phyloP scores from a whole-genome alignment of 2,329 filamentous ascomycete species.

The Aphanocladium album region DNA sequence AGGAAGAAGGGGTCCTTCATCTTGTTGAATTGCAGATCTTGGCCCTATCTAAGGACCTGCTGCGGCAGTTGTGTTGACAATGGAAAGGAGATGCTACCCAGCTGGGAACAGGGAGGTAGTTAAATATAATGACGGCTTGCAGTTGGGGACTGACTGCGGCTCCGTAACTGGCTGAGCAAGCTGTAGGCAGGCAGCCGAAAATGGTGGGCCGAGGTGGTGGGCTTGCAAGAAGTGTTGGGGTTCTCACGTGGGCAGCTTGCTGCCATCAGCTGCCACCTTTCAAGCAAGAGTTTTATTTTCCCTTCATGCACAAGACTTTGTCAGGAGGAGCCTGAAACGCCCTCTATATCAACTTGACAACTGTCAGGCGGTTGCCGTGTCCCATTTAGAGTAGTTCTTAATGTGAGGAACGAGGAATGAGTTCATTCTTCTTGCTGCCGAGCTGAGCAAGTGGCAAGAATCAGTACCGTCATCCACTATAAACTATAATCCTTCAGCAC shows the following conservation, averaged over 20 bases:
- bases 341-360: not conserved
- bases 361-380: not conserved
- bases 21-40: constrained; percentile 16
- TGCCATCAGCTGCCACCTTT: constrained; percentile 7
- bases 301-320: not conserved
- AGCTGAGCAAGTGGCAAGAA: too few species aligned
- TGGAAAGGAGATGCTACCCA: not conserved
- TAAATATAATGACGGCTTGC: not conserved
- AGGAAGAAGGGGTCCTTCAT: constrained; percentile 74
- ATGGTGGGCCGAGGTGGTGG: constrained; percentile 15
- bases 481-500: not conserved
- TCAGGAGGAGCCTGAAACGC: not conserved
- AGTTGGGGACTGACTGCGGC: not conserved
- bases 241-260: constrained; percentile 10
- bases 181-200: constrained; percentile 1
- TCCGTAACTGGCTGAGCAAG: not conserved
- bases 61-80: not conserved
- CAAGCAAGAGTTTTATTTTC: not conserved
- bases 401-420: not conserved
- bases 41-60: not conserved
- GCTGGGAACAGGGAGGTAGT: not conserved
- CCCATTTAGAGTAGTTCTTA: not conserved
- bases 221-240: constrained; percentile 10
- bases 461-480: not conserved
- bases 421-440: not conserved